Percentiles rank a stretch among this genome's conserved stretches.
Conservation (phyloP, 352 stramenopile genomes). For the Phytophthora podocarpi region DNA sequence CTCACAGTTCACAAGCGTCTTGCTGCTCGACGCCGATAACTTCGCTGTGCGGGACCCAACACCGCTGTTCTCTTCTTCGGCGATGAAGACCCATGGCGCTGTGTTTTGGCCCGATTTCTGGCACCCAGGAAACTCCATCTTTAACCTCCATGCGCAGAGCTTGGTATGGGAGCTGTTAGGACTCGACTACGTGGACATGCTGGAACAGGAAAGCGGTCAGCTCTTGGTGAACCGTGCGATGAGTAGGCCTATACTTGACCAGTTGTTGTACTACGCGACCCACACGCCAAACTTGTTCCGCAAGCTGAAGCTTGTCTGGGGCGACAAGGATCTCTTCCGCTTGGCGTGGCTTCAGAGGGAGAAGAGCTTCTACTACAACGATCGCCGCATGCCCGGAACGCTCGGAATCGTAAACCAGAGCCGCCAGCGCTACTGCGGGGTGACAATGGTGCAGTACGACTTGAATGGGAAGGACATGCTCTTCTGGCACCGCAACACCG, state of each 20-base stretch:
- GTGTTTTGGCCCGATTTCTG: constrained; percentile 64
- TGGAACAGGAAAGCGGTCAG: constrained; percentile 62
- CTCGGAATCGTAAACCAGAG: constrained; percentile 45
- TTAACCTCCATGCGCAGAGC: constrained; percentile 64
- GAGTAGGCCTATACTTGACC: constrained; percentile 43
- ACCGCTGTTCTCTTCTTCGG: constrained; percentile 38
- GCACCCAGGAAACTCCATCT: constrained; percentile 55
- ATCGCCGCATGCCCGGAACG: constrained; percentile 39
- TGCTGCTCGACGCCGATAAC: constrained; percentile 60
- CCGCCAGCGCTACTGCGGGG: constrained; percentile 44
- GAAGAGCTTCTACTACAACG: constrained; percentile 45
- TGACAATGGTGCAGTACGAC: constrained; percentile 64
- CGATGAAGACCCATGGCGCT: constrained; percentile 39
- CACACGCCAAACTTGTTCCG: constrained; percentile 48
- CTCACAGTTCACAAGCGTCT: constrained; percentile 48
- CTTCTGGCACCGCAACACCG: constrained; percentile 61
- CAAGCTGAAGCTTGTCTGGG: constrained; percentile 57
- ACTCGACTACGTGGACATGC: constrained; percentile 49
- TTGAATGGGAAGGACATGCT: constrained; percentile 39
- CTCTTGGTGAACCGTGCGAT: constrained; percentile 43
- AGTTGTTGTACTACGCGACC: constrained; percentile 53
- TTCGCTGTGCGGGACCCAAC: constrained; percentile 50
- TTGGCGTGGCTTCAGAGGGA: constrained; percentile 49
- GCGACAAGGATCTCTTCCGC: constrained; percentile 66
- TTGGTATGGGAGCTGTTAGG: constrained; percentile 57